Percentiles rank a stretch among this genome's conserved stretches.
phyloP scores from a whole-genome alignment of 1,139 yeast species.

The Candida tropicalis region DNA sequence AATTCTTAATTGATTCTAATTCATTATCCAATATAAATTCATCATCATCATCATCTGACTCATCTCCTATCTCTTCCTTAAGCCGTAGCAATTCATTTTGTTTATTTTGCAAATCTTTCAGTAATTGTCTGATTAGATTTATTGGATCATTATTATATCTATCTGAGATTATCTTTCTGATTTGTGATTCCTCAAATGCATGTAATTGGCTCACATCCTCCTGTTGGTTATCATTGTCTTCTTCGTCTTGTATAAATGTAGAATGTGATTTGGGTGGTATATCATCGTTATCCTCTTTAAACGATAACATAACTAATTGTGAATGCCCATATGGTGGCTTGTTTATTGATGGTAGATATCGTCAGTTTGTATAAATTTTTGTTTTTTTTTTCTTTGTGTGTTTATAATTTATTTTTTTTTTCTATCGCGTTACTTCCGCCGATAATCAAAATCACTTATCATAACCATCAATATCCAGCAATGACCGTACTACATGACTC shows the following conservation, averaged over 20 bases:
- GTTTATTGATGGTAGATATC: neutral
- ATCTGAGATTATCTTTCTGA: constrained; percentile 31
- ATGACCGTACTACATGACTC: no score
- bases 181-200: constrained; percentile 33
- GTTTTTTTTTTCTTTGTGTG: neutral
- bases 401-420: neutral
- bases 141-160: constrained; percentile 42
- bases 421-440: neutral
- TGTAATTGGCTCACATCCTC: constrained; percentile 22
- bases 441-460: no score
- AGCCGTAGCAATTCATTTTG: constrained; percentile 48
- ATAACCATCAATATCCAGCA: no score
- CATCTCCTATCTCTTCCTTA: neutral
- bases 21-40: neutral
- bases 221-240: constrained; percentile 10
- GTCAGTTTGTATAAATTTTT: neutral
- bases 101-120: constrained; percentile 50
- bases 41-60: neutral
- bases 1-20: constrained; percentile 1
- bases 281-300: no score
- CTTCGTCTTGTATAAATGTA: no score
- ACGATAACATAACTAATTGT: no score
- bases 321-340: neutral
- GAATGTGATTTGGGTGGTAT: neutral
- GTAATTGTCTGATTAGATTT: constrained; percentile 48